These are phyloP conservation scores for Phenoliferia sp. DNA, from an alignment of 1,284 basidiomycete genomes.

Conservation along the genomic window DNA sequence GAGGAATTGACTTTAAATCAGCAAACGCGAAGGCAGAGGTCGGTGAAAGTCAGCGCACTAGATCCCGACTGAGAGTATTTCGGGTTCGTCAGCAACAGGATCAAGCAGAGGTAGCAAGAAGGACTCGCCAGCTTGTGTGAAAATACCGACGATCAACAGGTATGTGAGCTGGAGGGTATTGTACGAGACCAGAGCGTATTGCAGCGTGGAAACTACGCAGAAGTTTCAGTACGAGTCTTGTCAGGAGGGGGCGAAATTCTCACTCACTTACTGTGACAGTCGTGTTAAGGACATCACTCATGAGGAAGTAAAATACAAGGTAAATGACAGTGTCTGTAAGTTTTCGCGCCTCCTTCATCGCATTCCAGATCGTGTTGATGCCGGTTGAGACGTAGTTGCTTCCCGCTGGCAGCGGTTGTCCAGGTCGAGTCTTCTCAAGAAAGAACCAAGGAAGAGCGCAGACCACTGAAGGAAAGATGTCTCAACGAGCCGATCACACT, in stretches of 20 bases:
- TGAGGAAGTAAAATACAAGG: conserved; percentile 41
- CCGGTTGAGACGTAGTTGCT: conserved; percentile 61
- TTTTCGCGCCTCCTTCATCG: conserved; percentile 49
- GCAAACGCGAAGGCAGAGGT: neutral
- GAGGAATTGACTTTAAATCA: neutral
- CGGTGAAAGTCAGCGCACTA: neutral
- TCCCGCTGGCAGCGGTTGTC: conserved; percentile 56
- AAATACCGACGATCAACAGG: conserved; percentile 40
- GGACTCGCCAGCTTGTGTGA: neutral
- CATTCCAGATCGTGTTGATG: conserved; percentile 38
- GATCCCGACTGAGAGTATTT: neutral
- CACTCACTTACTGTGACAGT: conserved; percentile 42
- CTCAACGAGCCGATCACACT: no score
- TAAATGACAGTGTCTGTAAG: conserved; percentile 27
- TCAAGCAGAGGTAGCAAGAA: neutral
- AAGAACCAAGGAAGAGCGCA: conserved; percentile 54
- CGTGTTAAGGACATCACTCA: conserved; percentile 63
- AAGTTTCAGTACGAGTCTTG: conserved; percentile 37
- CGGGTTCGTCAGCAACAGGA: neutral
- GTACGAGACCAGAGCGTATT: conserved; percentile 70
- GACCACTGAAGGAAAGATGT: no score
- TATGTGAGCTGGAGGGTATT: conserved; percentile 47
- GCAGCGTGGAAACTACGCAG: conserved; percentile 64
- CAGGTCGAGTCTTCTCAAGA: conserved; percentile 37
- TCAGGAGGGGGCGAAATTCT: neutral